Evolutionary conservation across 2,329 filamentous ascomycete genomes (phyloP), one percentile per base, ranked within the genome.

Genomic region (Davidsoniella virescens): DNA sequence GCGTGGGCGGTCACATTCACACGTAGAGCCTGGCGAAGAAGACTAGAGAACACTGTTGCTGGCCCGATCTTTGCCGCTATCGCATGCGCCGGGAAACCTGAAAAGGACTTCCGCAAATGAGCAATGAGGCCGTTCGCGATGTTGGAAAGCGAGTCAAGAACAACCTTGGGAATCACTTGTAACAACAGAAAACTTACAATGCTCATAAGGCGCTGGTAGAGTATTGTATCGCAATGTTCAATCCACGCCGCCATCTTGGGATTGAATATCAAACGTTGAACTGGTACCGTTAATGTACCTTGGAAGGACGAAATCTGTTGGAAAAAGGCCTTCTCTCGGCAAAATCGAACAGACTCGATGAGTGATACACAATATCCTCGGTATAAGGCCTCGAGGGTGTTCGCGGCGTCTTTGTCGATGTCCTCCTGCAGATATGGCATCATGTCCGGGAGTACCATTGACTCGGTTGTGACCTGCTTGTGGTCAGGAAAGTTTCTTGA

Each of bases 121-220:
- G 72, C 65, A 48, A 93, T 84, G 9, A 98, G 72, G 42, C 76
- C 77, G 58, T 86, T 80, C 1, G 87, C 88, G 52, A 98, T 93
- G 57, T 81, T 90, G 57, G 85, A 79, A 29, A 98, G 75, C 2
- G 88, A 87, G 59, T 88, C 85, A 53, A 95, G 71, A 5, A 96
- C 88, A 3, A 82, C 75, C 52, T 88, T 85, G 1, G 92, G 92
- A 3, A 94, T 82, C 12, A 94, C 88, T 62, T 96, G 88, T 6
- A 95, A 73, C 3, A 87, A 92, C 39, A 96, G 71, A n/a, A 82
- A 80, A 1, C 85, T 84, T 39, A 96, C 79, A 54, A 95, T 93
- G 49, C 82, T 81, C 67, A 95, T 87, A 84, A 96, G 94, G 57
- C 88, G 87, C 63, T 96, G 87, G 62, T 98, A 98, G 67, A 95